Percentiles rank a stretch among this genome's conserved stretches.
Conservation (phyloP, 306 rosid genomes). For the Echinosophora koreensis region DNA sequence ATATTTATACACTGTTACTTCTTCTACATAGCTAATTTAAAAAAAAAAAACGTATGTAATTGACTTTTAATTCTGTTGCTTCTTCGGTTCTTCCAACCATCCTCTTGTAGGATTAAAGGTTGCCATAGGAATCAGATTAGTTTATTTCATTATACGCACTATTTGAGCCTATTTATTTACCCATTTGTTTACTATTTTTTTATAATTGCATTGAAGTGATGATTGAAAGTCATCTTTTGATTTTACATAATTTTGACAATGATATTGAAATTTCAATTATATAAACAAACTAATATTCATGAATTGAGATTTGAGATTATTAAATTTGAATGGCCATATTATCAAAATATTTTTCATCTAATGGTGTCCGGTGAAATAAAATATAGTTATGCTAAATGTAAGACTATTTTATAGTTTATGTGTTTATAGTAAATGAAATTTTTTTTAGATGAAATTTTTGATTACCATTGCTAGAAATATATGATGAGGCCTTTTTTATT, state of each 20-base stretch:
- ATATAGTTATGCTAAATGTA: conserved; percentile 30
- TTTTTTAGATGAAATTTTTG: conserved; percentile 20
- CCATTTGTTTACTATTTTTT: no score
- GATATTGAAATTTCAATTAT: conserved; percentile 33
- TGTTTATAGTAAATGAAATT: neutral
- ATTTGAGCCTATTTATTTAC: conserved; percentile 3
- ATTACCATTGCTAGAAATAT: conserved; percentile 9
- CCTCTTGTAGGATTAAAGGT: conserved; percentile 30
- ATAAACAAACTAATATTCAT: conserved; percentile 31
- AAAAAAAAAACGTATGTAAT: neutral
- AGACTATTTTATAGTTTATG: conserved; percentile 9
- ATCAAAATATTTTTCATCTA: conserved; percentile 24
- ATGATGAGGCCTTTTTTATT: neutral
- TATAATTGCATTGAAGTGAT: conserved; percentile 26
- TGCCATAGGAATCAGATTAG: conserved; percentile 24
- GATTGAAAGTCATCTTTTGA: conserved; percentile 2
- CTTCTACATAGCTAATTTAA: neutral
- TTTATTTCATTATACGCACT: conserved; percentile 17
- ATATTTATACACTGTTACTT: conserved; percentile 26
- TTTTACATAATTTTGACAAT: conserved; percentile 27
- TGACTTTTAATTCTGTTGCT: conserved; percentile 23
- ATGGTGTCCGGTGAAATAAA: conserved; percentile 22
- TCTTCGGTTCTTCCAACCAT: conserved; percentile 45
- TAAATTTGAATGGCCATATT: conserved; percentile 15
- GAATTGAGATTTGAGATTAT: neutral